These are phyloP conservation scores for Saccharomycopsis sp. DNA, from an alignment of 805 yeast species.

Conservation along the genomic window DNA sequence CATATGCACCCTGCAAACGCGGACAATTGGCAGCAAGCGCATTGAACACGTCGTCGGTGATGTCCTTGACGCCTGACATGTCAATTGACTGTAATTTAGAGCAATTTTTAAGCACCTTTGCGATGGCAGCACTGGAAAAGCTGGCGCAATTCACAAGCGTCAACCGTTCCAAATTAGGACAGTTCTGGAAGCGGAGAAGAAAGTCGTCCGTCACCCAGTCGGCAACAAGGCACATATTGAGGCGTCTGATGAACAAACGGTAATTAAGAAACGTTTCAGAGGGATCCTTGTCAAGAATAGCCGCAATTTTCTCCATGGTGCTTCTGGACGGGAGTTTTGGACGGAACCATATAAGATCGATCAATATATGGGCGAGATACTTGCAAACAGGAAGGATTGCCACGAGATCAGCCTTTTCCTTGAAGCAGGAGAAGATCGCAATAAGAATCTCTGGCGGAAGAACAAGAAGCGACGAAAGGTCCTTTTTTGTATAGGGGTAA, in stretches of 20 bases:
- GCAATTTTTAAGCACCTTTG: slow-evolving; percentile 57
- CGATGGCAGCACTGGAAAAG: slow-evolving; percentile 54
- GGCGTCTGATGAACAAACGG: slow-evolving; percentile 62
- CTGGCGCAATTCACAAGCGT: slow-evolving; percentile 76
- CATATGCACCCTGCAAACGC: slow-evolving; percentile 82
- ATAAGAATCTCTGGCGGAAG: slow-evolving; percentile 54
- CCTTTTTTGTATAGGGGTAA: slow-evolving; percentile 12
- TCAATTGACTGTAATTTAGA: slow-evolving; percentile 76
- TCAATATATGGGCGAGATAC: slow-evolving; percentile 70
- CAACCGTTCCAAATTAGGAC: slow-evolving; percentile 74
- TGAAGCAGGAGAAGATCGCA: slow-evolving; percentile 58
- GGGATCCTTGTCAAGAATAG: slow-evolving; percentile 46
- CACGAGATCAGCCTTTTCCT: slow-evolving; percentile 52
- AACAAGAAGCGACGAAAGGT: slow-evolving; percentile 15
- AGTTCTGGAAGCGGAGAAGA: slow-evolving; percentile 54
- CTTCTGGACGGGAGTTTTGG: slow-evolving; percentile 56
- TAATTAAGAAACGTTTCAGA: slow-evolving; percentile 56
- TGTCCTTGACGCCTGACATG: slow-evolving; percentile 66
- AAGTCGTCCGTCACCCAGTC: slow-evolving; percentile 58
- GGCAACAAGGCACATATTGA: slow-evolving; percentile 73
- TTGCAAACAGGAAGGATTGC: slow-evolving; percentile 67
- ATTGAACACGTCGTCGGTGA: slow-evolving; percentile 62
- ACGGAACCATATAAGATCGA: slow-evolving; percentile 82
- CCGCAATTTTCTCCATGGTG: slow-evolving; percentile 46
- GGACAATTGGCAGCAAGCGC: slow-evolving; percentile 67